These are phyloP conservation scores for Knoxia roxburghii DNA, from an alignment of 257 asterid genomes.

Conservation along the genomic window DNA sequence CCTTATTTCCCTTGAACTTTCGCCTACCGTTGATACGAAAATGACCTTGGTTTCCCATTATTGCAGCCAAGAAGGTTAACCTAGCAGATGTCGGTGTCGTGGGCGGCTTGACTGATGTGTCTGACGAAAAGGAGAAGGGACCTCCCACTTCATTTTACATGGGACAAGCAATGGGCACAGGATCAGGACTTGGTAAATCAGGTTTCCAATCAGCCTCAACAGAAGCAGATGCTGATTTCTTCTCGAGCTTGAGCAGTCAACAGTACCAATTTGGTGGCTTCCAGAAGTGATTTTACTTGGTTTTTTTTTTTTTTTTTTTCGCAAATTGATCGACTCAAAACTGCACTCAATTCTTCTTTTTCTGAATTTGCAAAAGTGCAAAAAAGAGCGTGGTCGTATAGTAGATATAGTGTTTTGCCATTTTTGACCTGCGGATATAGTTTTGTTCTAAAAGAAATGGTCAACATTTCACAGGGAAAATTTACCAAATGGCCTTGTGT, in stretches of 20 bases:
- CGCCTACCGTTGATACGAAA: constrained; percentile 1
- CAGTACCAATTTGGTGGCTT: constrained; percentile 60
- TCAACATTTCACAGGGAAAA: neutral
- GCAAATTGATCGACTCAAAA: constrained; percentile 1
- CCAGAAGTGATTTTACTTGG: constrained; percentile 43
- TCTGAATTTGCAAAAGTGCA: neutral
- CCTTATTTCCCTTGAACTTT: neutral
- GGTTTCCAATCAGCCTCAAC: constrained; percentile 40
- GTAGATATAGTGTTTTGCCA: neutral
- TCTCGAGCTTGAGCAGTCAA: constrained; percentile 64
- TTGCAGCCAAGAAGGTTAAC: constrained; percentile 78
- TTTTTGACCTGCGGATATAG: neutral
- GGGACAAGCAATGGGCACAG: constrained; percentile 65
- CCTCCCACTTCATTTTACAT: constrained; percentile 46
- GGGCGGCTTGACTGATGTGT: constrained; percentile 56
- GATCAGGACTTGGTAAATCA: constrained; percentile 47
- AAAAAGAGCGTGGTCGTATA: neutral
- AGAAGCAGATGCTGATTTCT: constrained; percentile 44
- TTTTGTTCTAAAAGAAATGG: too few species aligned
- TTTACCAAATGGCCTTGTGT: neutral
- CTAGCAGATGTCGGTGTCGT: constrained; percentile 77
- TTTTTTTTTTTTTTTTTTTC: neutral
- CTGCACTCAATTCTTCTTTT: constrained; percentile 8
- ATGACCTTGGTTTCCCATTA: constrained; percentile 12
- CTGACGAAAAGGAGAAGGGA: constrained; percentile 61